Evolutionary conservation across 2,329 filamentous ascomycete genomes (phyloP).

Genomic region (Ceratocystiopsis brevicomis): DNA sequence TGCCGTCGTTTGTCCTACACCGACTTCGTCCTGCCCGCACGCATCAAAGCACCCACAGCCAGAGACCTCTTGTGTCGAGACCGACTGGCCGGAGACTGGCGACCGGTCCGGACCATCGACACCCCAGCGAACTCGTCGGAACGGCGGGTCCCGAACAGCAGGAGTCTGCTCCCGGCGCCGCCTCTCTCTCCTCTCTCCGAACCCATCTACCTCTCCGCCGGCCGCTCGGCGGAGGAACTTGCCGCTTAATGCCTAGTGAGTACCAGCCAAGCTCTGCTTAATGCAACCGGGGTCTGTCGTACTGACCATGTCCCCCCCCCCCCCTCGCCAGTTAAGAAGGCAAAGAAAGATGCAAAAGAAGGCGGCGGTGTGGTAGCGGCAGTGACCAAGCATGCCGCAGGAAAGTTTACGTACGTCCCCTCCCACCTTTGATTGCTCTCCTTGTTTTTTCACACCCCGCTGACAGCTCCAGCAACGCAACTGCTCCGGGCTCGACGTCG

Average conservation of each 20-base stretch:
- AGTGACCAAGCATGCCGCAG: conserved; percentile 32
- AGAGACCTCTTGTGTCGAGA: too few relatives aligned
- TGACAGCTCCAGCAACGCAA: conserved; percentile 13
- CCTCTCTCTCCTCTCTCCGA: too few relatives aligned
- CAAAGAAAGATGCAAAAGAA: conserved; percentile 36
- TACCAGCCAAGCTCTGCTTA: conserved; percentile 1
- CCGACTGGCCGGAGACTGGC: too few relatives aligned
- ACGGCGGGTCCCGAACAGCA: too few relatives aligned
- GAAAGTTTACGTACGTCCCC: conserved; percentile 30
- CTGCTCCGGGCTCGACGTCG: conserved; percentile 18
- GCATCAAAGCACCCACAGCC: too few relatives aligned
- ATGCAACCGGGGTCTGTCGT: background rate
- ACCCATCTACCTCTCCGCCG: conserved; percentile 1
- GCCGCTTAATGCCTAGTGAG: conserved; percentile 11
- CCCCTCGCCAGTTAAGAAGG: conserved; percentile 21
- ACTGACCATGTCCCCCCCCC: too few relatives aligned
- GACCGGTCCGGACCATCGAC: too few relatives aligned
- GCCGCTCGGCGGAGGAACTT: conserved; percentile 7
- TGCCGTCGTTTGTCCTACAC: background rate
- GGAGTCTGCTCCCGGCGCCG: too few relatives aligned
- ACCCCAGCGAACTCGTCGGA: too few relatives aligned
- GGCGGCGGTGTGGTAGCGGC: conserved; percentile 31
- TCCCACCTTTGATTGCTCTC: conserved; percentile 3
- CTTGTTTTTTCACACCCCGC: conserved; percentile 7
- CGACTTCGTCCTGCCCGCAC: background rate